phyloP scores from a whole-genome alignment of 805 yeast species.

The Candida lessepsii region DNA sequence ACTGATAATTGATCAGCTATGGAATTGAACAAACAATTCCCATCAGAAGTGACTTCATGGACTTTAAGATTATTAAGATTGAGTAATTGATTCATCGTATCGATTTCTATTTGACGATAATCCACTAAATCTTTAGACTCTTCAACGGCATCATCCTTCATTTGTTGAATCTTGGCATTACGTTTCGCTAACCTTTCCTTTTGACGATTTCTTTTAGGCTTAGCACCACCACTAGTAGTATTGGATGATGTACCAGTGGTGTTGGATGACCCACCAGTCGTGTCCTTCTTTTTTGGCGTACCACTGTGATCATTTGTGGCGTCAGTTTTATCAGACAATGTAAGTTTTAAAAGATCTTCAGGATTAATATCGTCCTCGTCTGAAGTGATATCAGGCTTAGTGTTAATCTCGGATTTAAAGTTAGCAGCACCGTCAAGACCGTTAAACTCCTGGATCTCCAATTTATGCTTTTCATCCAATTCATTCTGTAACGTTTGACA shows the following conservation, averaged over 20 bases:
- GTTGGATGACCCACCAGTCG: no score
- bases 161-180: constrained; percentile 61
- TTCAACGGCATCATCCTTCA: constrained; percentile 62
- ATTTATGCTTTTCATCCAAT: constrained; percentile 51
- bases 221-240: no score
- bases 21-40: constrained; percentile 89
- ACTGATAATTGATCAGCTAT: constrained; percentile 69
- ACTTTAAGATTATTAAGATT: constrained; percentile 47
- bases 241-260: no score
- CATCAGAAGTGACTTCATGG: constrained; percentile 82
- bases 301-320: no score
- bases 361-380: constrained; percentile 7
- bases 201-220: constrained; percentile 67
- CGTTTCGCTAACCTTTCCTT: constrained; percentile 79
- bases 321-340: no score
- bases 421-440: no score
- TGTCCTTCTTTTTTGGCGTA: no score
- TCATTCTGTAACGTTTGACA: constrained; percentile 60
- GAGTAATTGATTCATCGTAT: constrained; percentile 58
- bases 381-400: no score
- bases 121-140: constrained; percentile 71
- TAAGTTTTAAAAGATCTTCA: constrained; percentile 10
- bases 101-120: constrained; percentile 67
- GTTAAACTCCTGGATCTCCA: constrained; percentile 42
- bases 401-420: no score